phyloP scores from a whole-genome alignment of 1,284 basidiomycete species.

The Singerocomus rubriflavus region DNA sequence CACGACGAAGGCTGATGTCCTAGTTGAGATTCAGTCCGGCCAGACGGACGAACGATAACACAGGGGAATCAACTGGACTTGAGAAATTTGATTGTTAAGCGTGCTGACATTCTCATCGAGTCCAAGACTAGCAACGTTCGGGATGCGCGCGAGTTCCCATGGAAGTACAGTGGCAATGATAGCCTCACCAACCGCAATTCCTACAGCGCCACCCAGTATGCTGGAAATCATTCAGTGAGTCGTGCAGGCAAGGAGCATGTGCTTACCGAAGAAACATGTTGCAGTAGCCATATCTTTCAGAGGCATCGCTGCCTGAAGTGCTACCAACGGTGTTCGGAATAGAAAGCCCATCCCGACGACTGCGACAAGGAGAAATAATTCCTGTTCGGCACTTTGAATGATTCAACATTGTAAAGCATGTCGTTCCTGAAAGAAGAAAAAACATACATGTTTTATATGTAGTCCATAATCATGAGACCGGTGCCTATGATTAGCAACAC shows the following conservation, averaged over 20 bases:
- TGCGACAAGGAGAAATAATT: conserved; percentile 57
- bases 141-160: conserved; percentile 49
- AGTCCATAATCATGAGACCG: conserved; percentile 58
- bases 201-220: conserved; percentile 70
- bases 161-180: conserved; percentile 61
- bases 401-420: neutral
- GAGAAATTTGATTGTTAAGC: conserved; percentile 52
- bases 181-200: conserved; percentile 68
- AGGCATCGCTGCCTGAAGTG: conserved; percentile 78
- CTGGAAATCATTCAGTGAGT: conserved; percentile 30
- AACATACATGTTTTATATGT: conserved; percentile 44
- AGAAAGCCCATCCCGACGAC: conserved; percentile 60
- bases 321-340: conserved; percentile 70
- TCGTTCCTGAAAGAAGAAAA: conserved; percentile 2
- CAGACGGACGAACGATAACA: conserved; percentile 20
- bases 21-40: conserved; percentile 19
- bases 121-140: conserved; percentile 34
- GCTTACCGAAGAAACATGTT: conserved; percentile 60
- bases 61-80: conserved; percentile 54
- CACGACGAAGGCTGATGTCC: conserved; percentile 46
- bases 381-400: conserved; percentile 51
- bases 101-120: conserved; percentile 49
- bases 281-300: conserved; percentile 77
- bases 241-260: neutral
- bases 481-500: conserved; percentile 57